Percentiles rank a stretch among this genome's conserved stretches.
Conservation (phyloP, 2,329 filamentous ascomycete genomes). For the Parasarocladium wereldwijsianum region DNA sequence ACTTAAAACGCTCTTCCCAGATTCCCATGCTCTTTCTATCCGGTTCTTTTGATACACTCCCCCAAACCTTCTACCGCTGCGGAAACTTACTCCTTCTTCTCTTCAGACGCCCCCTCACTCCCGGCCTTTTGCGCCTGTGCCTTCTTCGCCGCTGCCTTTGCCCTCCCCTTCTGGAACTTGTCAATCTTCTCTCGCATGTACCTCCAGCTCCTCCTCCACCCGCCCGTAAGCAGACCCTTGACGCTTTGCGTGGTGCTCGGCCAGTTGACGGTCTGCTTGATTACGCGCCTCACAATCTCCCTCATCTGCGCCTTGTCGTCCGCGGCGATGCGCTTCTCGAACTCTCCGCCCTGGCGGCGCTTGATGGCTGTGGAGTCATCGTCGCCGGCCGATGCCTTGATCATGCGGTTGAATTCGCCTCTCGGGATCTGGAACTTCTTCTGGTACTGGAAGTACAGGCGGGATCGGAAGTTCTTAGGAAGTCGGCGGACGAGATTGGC, state of each 20-base stretch:
- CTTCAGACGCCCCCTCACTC: slow-evolving; percentile 12
- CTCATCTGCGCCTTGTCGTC: slow-evolving; percentile 54
- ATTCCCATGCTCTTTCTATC: background rate
- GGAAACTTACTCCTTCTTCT: slow-evolving; percentile 2
- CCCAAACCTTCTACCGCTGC: slow-evolving; percentile 5
- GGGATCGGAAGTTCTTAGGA: slow-evolving; percentile 72
- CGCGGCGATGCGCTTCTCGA: slow-evolving; percentile 71
- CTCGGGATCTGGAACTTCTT: slow-evolving; percentile 76
- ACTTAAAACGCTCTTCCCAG: too few relatives aligned
- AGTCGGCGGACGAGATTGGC: slow-evolving; percentile 94
- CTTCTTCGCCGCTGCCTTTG: slow-evolving; percentile 12
- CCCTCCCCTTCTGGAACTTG: slow-evolving; percentile 41
- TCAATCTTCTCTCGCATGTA: slow-evolving; percentile 73
- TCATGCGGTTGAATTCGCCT: slow-evolving; percentile 71
- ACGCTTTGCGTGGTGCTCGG: slow-evolving; percentile 77
- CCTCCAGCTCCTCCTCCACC: slow-evolving; percentile 50
- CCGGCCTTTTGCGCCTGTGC: slow-evolving; percentile 13
- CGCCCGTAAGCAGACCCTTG: slow-evolving; percentile 73
- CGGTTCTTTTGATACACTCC: background rate
- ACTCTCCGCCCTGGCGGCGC: slow-evolving; percentile 63
- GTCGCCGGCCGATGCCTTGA: slow-evolving; percentile 60
- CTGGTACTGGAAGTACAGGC: slow-evolving; percentile 90
- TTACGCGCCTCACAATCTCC: slow-evolving; percentile 56
- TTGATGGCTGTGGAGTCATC: slow-evolving; percentile 48
- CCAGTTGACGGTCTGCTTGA: slow-evolving; percentile 83